A percentile compares a stretch with the other conserved stretches of the same genome.
These are phyloP conservation scores for Tricharina praecox DNA, from an alignment of 495 filamentous ascomycete genomes.

Conservation along the genomic window DNA sequence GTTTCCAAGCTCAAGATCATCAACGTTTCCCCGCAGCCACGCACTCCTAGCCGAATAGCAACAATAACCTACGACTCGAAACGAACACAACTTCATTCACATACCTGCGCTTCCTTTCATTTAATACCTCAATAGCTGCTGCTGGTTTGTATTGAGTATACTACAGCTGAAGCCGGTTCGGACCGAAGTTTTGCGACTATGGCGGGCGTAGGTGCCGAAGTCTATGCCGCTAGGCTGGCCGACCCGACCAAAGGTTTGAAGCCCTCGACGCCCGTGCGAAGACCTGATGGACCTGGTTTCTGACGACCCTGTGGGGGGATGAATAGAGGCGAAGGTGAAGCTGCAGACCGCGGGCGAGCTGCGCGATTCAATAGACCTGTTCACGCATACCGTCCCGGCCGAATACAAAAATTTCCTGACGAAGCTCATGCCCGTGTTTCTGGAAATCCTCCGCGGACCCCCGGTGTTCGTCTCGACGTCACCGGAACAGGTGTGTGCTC, in stretches of 20 bases:
- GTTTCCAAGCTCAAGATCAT: no score
- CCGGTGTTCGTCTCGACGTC: slow-evolving; percentile 83
- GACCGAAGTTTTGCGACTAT: slow-evolving; percentile 9
- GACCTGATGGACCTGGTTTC: no score
- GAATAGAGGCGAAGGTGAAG: slow-evolving; percentile 44
- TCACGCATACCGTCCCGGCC: slow-evolving; percentile 28
- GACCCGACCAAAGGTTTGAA: slow-evolving; percentile 42
- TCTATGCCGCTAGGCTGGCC: slow-evolving; percentile 42
- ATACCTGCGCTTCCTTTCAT: no score
- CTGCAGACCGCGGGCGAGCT: slow-evolving; percentile 49
- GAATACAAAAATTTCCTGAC: slow-evolving; percentile 60
- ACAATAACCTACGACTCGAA: no score
- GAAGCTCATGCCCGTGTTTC: slow-evolving; percentile 78
- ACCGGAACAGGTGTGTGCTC: slow-evolving; percentile 50
- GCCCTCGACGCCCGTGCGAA: no score
- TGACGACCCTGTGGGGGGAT: slow-evolving; percentile 5
- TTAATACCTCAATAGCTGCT: no score
- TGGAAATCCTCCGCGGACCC: slow-evolving; percentile 64
- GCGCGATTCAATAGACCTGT: slow-evolving; percentile 49
- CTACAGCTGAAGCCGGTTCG: background rate
- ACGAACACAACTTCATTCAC: no score
- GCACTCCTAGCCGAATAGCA: no score
- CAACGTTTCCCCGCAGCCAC: no score
- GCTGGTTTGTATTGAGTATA: slow-evolving; percentile 2
- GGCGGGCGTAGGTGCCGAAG: slow-evolving; percentile 30